Base-by-base conservation (phyloP, 1,139 yeast genomes). In the Kodamaea plutei region DNA sequence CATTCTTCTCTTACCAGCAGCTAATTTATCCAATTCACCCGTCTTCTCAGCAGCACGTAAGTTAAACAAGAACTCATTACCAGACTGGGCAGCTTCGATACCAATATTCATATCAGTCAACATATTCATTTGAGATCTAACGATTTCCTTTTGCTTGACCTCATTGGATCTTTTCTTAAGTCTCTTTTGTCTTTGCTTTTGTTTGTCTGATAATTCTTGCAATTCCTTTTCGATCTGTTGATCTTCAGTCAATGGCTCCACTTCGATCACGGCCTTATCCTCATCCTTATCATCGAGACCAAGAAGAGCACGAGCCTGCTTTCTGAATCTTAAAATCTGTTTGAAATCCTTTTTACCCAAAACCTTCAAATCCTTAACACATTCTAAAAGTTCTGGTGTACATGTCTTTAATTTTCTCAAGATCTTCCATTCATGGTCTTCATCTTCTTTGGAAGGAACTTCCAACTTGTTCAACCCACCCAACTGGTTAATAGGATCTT, bases 111-210 rank as follows among this genome's bases (percentile, higher is more conserved):
- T 77, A 50, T 94, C 96, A 3, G 96, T 84, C 38, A 84, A 68
- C 96, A 91, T 89, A 54, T 85, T 87, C 93, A 91, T 83, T 61
- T 91, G 97, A 83, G 88, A 81, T 61, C 97, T 76, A 33, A 75
- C 73, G 34, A 91, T 77, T 54, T 89, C 97, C 56, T 84, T 85
- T 54, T 87, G 96, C 52, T 87, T 88, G 42, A 60, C 48, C 58
- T 89, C 96, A 53, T 91, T 89, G 30, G 76, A 74, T 45, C 72
- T 77, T 58, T 95, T 79, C 60, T 81, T 85, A 42, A 81, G 89
- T 51, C 96, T 77, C 58, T 82, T 89, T 30, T 61, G 61, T 44
- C 76, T 76, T 44, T 80, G 72, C 43, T 76, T 73, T 44, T 84
- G 88, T 44, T 74, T 84, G 20, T 79, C 88, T 37, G 79, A 74